These are phyloP conservation scores for Apostasia shenzhenica DNA, from an alignment of 106 monocot species.

Conservation along the genomic window DNA sequence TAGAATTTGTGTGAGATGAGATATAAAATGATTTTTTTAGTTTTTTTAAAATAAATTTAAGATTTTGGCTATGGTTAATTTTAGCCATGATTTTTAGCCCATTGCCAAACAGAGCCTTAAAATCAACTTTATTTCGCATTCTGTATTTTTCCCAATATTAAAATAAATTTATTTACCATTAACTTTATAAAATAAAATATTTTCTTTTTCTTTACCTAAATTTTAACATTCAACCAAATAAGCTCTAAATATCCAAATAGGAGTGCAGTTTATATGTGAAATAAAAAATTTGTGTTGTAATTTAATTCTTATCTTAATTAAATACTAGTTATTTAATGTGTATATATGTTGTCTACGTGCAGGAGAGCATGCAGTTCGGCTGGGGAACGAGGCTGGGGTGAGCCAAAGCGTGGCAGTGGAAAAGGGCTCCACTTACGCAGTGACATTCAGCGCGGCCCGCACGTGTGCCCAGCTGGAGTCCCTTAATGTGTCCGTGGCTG, in stretches of 20 bases:
- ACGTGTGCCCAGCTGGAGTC: constrained; percentile 94
- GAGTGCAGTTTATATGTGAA: too few relatives aligned
- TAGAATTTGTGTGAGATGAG: too few relatives aligned
- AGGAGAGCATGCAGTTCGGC: constrained; percentile 71
- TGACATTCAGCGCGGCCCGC: constrained; percentile 89
- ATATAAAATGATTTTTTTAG: too few relatives aligned
- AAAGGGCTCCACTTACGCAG: constrained; percentile 61
- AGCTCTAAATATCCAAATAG: too few relatives aligned
- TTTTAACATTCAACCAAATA: neutral
- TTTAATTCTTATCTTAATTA: neutral
- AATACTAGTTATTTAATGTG: neutral
- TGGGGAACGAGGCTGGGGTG: constrained; percentile 88
- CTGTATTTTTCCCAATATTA: too few relatives aligned
- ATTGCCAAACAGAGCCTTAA: too few relatives aligned
- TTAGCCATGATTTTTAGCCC: too few relatives aligned
- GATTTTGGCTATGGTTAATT: too few relatives aligned
- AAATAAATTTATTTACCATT: too few relatives aligned
- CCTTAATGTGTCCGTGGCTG: constrained; percentile 58
- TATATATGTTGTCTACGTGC: neutral
- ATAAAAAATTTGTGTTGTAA: neutral
- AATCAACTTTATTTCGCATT: neutral
- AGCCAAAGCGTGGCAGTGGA: constrained; percentile 53
- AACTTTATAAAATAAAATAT: too few relatives aligned
- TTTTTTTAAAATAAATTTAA: too few relatives aligned
- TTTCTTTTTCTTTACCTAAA: neutral